phyloP scores from a whole-genome alignment of 768 basidiomycete species.

The Tylopilus sp. region DNA sequence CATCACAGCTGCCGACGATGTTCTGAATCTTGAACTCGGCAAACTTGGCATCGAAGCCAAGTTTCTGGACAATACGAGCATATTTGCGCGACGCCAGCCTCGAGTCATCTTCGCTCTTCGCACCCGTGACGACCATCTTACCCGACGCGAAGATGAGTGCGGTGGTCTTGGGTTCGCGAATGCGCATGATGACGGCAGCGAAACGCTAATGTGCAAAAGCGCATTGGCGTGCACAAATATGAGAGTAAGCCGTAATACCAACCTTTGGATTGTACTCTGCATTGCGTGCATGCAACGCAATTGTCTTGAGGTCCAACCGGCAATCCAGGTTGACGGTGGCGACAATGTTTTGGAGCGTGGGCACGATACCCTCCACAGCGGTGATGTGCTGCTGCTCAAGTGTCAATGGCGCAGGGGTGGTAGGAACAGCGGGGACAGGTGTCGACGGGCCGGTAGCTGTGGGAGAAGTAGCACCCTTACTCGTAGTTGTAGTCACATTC shows the following conservation, averaged over 20 bases:
- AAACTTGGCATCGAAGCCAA: constrained; percentile 99
- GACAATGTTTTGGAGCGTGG: constrained; percentile 99
- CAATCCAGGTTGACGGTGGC: constrained; percentile 98
- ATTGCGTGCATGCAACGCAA: constrained; percentile 95
- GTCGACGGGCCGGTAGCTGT: constrained; percentile 59
- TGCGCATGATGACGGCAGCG: constrained; percentile 99
- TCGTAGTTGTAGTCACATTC: constrained; percentile 32
- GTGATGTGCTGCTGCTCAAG: constrained; percentile 95
- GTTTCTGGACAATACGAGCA: constrained; percentile 98
- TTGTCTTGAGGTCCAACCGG: constrained; percentile 95
- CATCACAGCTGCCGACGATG: constrained; percentile 97
- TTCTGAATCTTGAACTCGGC: constrained; percentile 99
- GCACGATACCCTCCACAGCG: constrained; percentile 95
- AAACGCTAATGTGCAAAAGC: constrained; percentile 86
- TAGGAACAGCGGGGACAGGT: constrained; percentile 48
- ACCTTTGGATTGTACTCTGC: constrained; percentile 99
- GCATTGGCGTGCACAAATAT: constrained; percentile 56
- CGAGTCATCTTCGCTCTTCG: constrained; percentile 98
- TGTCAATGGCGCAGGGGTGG: constrained; percentile 71
- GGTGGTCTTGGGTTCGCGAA: constrained; percentile 99
- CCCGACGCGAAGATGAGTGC: constrained; percentile 99
- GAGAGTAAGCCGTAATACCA: constrained; percentile 46
- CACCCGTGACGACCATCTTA: constrained; percentile 99
- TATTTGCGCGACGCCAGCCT: constrained; percentile 97
- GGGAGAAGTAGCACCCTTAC: constrained; percentile 32